Evolutionary conservation across 106 monocot genomes (phyloP).

Genomic region (Dioscorea dumetorum): DNA sequence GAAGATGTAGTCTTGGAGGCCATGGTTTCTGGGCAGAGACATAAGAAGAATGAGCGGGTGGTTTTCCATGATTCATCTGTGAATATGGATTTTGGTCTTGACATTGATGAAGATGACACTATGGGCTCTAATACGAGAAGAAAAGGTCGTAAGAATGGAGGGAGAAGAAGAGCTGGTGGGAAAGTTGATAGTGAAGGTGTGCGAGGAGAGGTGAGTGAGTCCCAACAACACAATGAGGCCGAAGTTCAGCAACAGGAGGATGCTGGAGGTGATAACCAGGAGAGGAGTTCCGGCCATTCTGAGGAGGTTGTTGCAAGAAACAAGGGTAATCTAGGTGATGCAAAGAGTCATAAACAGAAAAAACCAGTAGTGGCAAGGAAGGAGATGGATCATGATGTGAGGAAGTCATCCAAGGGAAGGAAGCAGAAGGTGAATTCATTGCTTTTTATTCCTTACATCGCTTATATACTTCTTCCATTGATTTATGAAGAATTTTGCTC

Average conservation of each 20-base stretch:
- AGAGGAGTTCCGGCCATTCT: conserved; percentile 10
- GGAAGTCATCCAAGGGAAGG: conserved; percentile 47
- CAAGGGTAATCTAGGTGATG: conserved; percentile 19
- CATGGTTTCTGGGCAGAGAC: conserved; percentile 52
- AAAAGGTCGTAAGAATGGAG: conserved; percentile 25
- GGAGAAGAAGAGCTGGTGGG: conserved; percentile 12
- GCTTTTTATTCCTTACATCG: no score
- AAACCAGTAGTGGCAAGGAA: conserved; percentile 30
- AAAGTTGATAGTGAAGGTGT: conserved; percentile 6
- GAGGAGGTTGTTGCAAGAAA: conserved; percentile 18
- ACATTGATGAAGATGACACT: conserved; percentile 28
- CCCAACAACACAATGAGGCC: conserved; percentile 1
- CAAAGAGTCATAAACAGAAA: conserved; percentile 33
- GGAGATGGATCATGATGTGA: conserved; percentile 12
- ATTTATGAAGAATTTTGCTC: no score
- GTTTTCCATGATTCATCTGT: conserved; percentile 13
- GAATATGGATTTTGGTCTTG: conserved; percentile 2
- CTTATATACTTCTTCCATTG: no score
- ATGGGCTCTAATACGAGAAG: conserved; percentile 18
- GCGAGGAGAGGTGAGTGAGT: conserved; percentile 5
- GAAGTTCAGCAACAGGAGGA: conserved; percentile 15
- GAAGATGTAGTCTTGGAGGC: conserved; percentile 53
- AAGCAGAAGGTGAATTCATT: conserved; percentile 64
- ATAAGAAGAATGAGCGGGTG: conserved; percentile 16
- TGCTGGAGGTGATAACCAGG: conserved; percentile 1